Percentiles rank a stretch among this genome's conserved stretches.
Conservation (phyloP, 2,329 filamentous ascomycete genomes). For the Stromatinia cepivora region DNA sequence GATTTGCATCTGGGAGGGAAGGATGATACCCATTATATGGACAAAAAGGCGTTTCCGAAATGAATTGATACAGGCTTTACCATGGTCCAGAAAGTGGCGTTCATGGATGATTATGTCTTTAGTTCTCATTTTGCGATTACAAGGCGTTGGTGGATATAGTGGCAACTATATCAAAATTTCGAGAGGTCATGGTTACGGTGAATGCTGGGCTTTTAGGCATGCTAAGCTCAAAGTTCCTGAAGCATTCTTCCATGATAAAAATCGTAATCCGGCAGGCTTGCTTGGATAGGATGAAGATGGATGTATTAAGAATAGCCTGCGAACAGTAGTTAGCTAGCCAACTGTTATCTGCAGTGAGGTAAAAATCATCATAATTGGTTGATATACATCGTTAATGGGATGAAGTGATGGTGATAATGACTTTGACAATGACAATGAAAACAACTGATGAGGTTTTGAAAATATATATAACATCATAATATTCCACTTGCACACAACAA, state of each 20-base stretch:
- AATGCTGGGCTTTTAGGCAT: not conserved
- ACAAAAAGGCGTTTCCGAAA: conserved; percentile 22
- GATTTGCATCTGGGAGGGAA: conserved; percentile 16
- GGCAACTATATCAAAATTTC: not conserved
- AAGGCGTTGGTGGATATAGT: not conserved
- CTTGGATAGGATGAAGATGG: not conserved
- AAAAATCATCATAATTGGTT: not conserved
- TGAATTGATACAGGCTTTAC: conserved; percentile 8
- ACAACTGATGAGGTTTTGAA: no score
- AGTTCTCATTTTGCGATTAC: not conserved
- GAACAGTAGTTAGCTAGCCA: not conserved
- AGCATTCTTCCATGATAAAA: not conserved
- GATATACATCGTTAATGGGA: not conserved
- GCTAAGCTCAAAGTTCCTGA: not conserved
- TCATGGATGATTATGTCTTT: not conserved
- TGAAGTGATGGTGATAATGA: not conserved
- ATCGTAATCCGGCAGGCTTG: conserved; percentile 5
- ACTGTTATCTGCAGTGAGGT: not conserved
- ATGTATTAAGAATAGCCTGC: not conserved
- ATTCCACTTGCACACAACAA: not conserved
- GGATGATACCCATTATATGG: conserved; percentile 23
- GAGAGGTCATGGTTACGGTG: not conserved
- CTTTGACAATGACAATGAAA: no score
- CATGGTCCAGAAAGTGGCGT: conserved; percentile 12
- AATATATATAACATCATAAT: no score